phyloP scores from a whole-genome alignment of 805 yeast genomes.

The Candida namnaoensis region DNA sequence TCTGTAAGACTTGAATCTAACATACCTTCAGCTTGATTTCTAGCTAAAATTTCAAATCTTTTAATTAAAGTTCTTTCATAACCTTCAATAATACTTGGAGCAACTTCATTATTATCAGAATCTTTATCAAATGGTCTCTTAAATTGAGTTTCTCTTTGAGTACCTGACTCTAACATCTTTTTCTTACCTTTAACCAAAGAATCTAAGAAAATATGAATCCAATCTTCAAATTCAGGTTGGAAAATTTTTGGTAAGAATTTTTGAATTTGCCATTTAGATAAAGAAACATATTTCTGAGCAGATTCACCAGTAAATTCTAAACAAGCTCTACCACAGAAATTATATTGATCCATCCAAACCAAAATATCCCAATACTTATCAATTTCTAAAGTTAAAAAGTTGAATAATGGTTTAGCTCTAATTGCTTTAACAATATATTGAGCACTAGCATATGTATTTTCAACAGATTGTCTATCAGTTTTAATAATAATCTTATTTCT shows the following conservation, averaged over 20 bases:
- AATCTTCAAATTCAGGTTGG: constrained; percentile 79
- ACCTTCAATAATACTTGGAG: constrained; percentile 31
- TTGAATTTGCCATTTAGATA: constrained; percentile 74
- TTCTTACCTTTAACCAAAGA: constrained; percentile 50
- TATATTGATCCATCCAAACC: constrained; percentile 90
- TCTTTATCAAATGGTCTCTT: constrained; percentile 27
- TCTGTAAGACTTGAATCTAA: constrained; percentile 51
- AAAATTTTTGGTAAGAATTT: constrained; percentile 65
- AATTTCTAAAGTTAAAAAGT: constrained; percentile 68
- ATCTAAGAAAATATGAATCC: constrained; percentile 74
- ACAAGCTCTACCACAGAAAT: constrained; percentile 68
- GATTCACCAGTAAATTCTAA: constrained; percentile 25
- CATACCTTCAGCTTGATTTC: constrained; percentile 66
- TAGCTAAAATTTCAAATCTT: constrained; percentile 55
- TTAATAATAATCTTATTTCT: constrained; percentile 64
- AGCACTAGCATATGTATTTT: constrained; percentile 85
- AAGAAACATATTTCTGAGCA: constrained; percentile 27
- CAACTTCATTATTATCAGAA: constrained; percentile 25
- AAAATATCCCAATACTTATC: constrained; percentile 85
- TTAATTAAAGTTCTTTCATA: constrained; percentile 58
- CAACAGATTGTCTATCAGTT: constrained; percentile 73
- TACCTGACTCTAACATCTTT: constrained; percentile 22
- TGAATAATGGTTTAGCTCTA: constrained; percentile 73
- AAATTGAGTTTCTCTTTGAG: constrained; percentile 62
- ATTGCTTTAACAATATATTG: constrained; percentile 74